Percentiles rank a stretch among this genome's conserved stretches.
These are phyloP conservation scores for Thelonectria discophora DNA, from an alignment of 2,329 filamentous ascomycete species.

Conservation along the genomic window DNA sequence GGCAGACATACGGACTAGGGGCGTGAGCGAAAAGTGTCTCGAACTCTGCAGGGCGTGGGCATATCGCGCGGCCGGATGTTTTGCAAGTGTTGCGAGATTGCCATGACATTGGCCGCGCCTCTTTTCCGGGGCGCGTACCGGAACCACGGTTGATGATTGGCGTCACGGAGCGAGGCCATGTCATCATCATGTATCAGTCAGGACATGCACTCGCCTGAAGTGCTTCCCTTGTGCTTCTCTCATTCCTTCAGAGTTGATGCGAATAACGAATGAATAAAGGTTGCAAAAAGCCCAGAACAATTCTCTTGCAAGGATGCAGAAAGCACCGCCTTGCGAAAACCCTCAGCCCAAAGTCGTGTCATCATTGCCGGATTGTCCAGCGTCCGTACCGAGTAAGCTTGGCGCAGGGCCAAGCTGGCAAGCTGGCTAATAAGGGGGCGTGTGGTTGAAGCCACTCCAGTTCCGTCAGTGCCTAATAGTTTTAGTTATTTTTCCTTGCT, in stretches of 20 bases:
- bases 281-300: neutral
- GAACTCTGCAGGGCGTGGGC: conserved; percentile 1
- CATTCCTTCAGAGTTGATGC: conserved; percentile 18
- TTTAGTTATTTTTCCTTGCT: neutral
- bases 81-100: conserved; percentile 31
- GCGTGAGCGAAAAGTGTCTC: neutral
- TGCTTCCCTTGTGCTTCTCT: conserved; percentile 14
- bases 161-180: conserved; percentile 22
- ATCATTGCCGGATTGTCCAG: conserved; percentile 28
- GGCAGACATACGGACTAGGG: neutral
- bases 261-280: no score
- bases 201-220: conserved; percentile 35
- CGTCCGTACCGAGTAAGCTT: conserved; percentile 31
- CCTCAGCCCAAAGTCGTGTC: conserved; percentile 28
- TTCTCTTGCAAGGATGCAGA: conserved; percentile 11
- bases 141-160: conserved; percentile 32
- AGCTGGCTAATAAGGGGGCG: conserved; percentile 29
- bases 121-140: conserved; percentile 22
- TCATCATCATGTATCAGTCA: conserved; percentile 41
- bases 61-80: conserved; percentile 17
- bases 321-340: conserved; percentile 13
- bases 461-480: conserved; percentile 25
- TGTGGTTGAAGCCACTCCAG: conserved; percentile 25
- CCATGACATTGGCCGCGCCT: conserved; percentile 28
- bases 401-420: conserved; percentile 25